These are phyloP conservation scores for Aphanomyces cochlioides DNA, from an alignment of 352 stramenopile genomes.

Conservation along the genomic window DNA sequence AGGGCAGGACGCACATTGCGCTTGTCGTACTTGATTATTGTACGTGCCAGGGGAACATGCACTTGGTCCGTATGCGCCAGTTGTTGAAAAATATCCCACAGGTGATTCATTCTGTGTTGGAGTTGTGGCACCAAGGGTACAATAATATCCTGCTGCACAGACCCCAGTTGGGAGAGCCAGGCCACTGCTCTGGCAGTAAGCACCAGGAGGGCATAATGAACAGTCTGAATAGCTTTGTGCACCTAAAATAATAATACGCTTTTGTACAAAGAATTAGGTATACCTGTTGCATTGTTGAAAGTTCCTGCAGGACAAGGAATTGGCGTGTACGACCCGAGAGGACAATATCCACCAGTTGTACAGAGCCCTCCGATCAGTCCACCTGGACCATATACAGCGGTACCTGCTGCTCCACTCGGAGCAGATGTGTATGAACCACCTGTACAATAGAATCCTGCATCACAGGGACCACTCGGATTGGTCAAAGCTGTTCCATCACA, in stretches of 20 bases:
- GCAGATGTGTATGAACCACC: conserved; percentile 85
- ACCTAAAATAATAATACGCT: conserved; percentile 31
- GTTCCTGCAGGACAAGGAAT: conserved; percentile 33
- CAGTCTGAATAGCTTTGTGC: conserved; percentile 30
- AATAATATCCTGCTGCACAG: conserved; percentile 53
- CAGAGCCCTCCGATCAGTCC: conserved; percentile 64
- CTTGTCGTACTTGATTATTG: conserved; percentile 43
- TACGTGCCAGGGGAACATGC: conserved; percentile 70
- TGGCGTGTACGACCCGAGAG: conserved; percentile 52
- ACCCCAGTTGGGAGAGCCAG: conserved; percentile 33
- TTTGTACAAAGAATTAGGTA: conserved; percentile 29
- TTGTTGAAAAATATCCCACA: conserved; percentile 20
- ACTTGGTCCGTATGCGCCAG: conserved; percentile 25
- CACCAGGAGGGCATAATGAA: conserved; percentile 33
- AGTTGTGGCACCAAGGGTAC: conserved; percentile 32
- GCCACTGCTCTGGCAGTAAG: conserved; percentile 37
- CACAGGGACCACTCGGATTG: conserved; percentile 66
- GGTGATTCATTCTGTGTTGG: conserved; percentile 32
- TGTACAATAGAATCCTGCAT: conserved; percentile 89
- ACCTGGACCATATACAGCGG: conserved; percentile 60
- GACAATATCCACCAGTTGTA: conserved; percentile 64
- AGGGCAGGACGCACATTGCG: conserved; percentile 24
- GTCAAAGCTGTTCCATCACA: conserved; percentile 85
- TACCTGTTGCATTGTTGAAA: conserved; percentile 34
- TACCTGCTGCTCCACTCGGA: conserved; percentile 73